Percentiles rank a stretch among this genome's conserved stretches.
These are phyloP conservation scores for Clitoria ternatea DNA, from an alignment of 306 rosid species.

Conservation along the genomic window DNA sequence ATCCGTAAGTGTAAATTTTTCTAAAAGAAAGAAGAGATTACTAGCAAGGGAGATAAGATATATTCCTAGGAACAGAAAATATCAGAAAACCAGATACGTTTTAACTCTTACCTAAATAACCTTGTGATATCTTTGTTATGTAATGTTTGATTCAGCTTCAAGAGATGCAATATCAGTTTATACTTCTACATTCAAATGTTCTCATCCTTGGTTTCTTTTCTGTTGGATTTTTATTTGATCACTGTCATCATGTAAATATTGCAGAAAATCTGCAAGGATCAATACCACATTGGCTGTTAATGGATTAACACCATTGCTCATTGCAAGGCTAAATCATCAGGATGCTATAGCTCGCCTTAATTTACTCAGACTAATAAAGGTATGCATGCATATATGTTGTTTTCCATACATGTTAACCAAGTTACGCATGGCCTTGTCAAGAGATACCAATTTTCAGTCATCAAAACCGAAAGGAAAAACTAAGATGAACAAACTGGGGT, in stretches of 20 bases:
- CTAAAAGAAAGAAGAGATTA: background rate
- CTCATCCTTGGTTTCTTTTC: background rate
- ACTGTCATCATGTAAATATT: slow-evolving; percentile 5
- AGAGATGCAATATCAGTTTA: background rate
- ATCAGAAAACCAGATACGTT: background rate
- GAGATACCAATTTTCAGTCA: background rate
- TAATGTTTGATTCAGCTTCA: background rate
- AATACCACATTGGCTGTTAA: slow-evolving; percentile 94
- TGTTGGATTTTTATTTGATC: background rate
- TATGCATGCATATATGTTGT: slow-evolving; percentile 27
- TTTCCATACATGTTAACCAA: slow-evolving; percentile 6
- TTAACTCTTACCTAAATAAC: background rate
- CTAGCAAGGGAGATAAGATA: background rate
- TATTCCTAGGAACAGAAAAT: background rate
- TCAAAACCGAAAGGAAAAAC: background rate
- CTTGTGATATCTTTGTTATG: background rate
- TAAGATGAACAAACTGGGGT: background rate
- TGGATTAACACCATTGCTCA: slow-evolving; percentile 92
- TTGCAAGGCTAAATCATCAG: slow-evolving; percentile 92
- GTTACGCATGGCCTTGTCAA: background rate
- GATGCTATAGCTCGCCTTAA: slow-evolving; percentile 99
- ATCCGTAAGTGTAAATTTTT: too few relatives aligned
- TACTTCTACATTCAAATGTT: background rate
- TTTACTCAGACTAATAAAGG: slow-evolving; percentile 97
- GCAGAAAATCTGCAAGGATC: slow-evolving; percentile 95